These are phyloP conservation scores for Ophiostoma quercus DNA, from an alignment of 2,329 filamentous ascomycete species.

Conservation along the genomic window DNA sequence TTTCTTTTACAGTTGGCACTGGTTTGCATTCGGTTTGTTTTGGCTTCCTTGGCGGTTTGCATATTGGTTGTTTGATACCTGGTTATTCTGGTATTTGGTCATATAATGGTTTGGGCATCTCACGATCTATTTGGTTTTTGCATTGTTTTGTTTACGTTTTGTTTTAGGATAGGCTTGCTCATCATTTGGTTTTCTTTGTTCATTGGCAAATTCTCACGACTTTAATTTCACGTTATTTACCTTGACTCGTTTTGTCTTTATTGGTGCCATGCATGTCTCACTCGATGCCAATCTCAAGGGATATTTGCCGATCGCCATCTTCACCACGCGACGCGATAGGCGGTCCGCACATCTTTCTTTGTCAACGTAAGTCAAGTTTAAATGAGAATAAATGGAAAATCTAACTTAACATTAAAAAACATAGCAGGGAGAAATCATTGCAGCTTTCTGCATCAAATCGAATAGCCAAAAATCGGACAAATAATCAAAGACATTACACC, in stretches of 20 bases:
- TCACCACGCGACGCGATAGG: not conserved
- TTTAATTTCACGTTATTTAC: not conserved
- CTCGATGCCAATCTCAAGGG: not conserved
- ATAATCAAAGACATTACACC: not conserved
- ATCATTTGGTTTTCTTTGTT: not conserved
- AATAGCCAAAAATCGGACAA: not conserved
- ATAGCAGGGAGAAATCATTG: not conserved
- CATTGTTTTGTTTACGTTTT: not conserved
- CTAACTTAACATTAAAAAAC: not conserved
- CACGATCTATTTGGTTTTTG: not conserved
- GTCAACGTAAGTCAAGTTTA: conserved; percentile 1
- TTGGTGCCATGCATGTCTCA: not conserved
- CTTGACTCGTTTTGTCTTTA: not conserved
- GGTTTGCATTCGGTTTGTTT: not conserved
- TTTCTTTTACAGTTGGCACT: not conserved
- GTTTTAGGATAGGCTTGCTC: not conserved
- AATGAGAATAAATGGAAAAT: not conserved
- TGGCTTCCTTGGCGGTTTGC: not conserved
- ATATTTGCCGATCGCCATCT: not conserved
- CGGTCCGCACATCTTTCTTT: not conserved
- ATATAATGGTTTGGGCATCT: conserved; percentile 9
- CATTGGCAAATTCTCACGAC: not conserved
- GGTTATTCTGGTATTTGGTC: not conserved
- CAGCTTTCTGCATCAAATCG: not conserved
- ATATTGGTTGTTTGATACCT: not conserved